Evolutionary conservation across 78 protist species (phyloP).

Genomic region (Protostelium mycophagum): DNA sequence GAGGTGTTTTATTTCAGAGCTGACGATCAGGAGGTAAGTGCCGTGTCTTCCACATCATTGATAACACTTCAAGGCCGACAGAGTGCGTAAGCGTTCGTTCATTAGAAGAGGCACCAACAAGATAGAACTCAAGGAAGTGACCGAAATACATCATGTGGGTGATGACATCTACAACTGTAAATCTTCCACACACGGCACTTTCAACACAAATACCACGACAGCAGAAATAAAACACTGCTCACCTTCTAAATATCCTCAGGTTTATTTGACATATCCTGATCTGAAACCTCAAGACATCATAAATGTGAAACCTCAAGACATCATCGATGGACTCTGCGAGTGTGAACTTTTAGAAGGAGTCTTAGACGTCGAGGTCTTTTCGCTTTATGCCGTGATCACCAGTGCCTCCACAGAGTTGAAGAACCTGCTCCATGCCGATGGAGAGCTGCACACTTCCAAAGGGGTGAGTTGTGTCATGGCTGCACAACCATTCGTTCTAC

Average conservation of each 20-base stretch:
- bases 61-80: neutral
- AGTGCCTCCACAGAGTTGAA: neutral
- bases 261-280: too few species aligned
- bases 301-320: too few species aligned
- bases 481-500: neutral
- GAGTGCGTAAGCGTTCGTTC: neutral
- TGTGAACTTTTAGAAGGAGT: too few species aligned
- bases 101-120: neutral
- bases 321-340: too few species aligned
- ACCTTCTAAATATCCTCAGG: too few species aligned
- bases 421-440: neutral
- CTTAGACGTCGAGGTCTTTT: neutral
- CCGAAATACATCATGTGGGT: neutral
- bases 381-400: neutral
- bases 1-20: neutral
- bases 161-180: too few species aligned
- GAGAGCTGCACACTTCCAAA: neutral
- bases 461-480: neutral
- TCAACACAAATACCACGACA: too few species aligned
- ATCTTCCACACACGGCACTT: too few species aligned
- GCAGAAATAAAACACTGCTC: too few species aligned
- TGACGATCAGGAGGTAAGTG: neutral
- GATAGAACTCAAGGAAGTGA: neutral
- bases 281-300: too few species aligned
- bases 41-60: too few species aligned